Base-by-base conservation (phyloP, 345 rosid genomes). In the Corchorus capsularis region DNA sequence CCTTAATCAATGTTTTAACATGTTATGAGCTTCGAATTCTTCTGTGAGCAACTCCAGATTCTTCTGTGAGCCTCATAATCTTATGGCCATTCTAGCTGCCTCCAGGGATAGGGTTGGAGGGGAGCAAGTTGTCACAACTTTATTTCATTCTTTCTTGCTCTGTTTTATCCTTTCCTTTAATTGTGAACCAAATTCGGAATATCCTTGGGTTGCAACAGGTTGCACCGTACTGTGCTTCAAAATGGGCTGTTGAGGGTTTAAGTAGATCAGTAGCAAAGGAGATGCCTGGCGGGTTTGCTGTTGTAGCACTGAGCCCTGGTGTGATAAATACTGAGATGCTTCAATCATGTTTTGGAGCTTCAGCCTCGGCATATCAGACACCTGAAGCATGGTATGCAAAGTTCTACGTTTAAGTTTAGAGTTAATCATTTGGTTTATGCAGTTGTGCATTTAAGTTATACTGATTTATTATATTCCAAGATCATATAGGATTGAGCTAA, bases 211-310 rank as follows among this genome's bases (percentile, higher is more conserved):
- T 19, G 34, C 27, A 62, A 70, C 82, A 95, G 99, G 98, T 95
- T 73, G 96, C 99, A 66, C 99, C 99, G 63, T 95, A 95, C 86
- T 95, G 98, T 84, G 98, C 99, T 45, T 95, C 99, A 0, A 95
- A 95, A 85, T 95, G 98, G 99, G 99, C 99, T 6, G 82, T 95
- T 13, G 99, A 95, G 85, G 99, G 99, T 52, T 80, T 95, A 78
- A 89, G 93, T 61, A 89, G 93, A 82, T 88, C 99, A 45, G 99
- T 95, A 68, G 99, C 99, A 8, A 92, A 95, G 81, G 99, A 95
- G 75, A 60, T 95, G 75, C 94, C 86, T 19, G 94, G 87, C 59
- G 99, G 98, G 75, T 88, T 95, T 84, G 99, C 99, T 64, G 78
- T 89, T 41, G 85, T 95, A 76, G 99, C 99, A 1, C 84, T 95